These are phyloP conservation scores for Coemansia sp. DNA, from an alignment of 192 early-diverging fungal species.

Conservation along the genomic window DNA sequence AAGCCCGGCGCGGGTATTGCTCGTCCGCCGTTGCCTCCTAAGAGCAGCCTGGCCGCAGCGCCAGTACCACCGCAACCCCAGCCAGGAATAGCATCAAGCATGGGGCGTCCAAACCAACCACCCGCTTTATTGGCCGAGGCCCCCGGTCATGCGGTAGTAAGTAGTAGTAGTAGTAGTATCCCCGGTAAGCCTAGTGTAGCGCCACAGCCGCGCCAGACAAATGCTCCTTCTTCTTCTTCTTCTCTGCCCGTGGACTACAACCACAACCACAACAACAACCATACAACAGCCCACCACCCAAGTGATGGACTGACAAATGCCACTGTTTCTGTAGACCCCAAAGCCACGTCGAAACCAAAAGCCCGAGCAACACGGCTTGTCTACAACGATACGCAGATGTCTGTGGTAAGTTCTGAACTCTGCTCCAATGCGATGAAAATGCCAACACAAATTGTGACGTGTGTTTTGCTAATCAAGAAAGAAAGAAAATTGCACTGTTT, in stretches of 20 bases:
- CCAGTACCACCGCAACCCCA: slow-evolving; percentile 1
- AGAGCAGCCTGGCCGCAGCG: not conserved
- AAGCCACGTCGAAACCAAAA: slow-evolving; percentile 11
- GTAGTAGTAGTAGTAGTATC: slow-evolving; percentile 11
- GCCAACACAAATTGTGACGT: not conserved
- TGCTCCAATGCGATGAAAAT: not conserved
- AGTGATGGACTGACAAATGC: slow-evolving; percentile 2
- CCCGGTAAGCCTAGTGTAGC: slow-evolving; percentile 37
- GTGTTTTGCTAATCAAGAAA: not conserved
- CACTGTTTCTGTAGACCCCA: slow-evolving; percentile 29
- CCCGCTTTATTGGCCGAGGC: not conserved
- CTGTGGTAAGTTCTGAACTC: slow-evolving; percentile 37
- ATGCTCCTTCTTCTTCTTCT: slow-evolving; percentile 20
- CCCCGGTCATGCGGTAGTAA: not conserved
- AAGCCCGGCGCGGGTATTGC: not conserved
- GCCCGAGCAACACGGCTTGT: slow-evolving; percentile 32
- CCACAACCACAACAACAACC: no score
- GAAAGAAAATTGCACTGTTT: not conserved
- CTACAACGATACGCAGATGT: slow-evolving; percentile 32
- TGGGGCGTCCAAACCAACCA: slow-evolving; percentile 1
- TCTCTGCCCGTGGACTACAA: not conserved
- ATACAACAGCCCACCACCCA: no score
- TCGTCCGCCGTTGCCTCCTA: slow-evolving; percentile 6
- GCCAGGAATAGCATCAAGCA: not conserved
- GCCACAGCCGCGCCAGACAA: slow-evolving; percentile 21